Evolutionary conservation across 2,329 filamentous ascomycete species (phyloP).

Genomic region (Cladophialophora yegresii): DNA sequence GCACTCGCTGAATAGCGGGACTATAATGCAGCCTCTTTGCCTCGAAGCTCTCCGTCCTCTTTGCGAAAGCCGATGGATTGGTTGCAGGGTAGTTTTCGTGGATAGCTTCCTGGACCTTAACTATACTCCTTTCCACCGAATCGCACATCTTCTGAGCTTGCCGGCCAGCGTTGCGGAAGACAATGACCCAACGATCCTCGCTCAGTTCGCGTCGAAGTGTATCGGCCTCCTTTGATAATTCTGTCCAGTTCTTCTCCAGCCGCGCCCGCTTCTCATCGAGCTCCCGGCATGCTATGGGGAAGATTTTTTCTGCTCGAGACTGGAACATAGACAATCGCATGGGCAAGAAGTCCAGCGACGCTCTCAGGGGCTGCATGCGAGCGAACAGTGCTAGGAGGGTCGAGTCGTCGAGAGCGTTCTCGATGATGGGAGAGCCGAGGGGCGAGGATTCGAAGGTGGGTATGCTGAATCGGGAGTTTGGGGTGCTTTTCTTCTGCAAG

Average conservation of each 20-base stretch:
- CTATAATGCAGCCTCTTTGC: conserved; percentile 94
- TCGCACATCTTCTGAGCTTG: conserved; percentile 97
- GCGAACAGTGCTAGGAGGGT: conserved; percentile 88
- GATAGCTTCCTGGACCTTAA: conserved; percentile 77
- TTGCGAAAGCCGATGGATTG: conserved; percentile 68
- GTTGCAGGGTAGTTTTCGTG: conserved; percentile 73
- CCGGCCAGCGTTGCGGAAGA: conserved; percentile 87
- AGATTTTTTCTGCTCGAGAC: conserved; percentile 71
- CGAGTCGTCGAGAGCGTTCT: conserved; percentile 73
- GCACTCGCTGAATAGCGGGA: conserved; percentile 84
- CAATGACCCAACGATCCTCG: conserved; percentile 93
- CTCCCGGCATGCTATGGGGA: conserved; percentile 89
- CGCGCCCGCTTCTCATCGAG: conserved; percentile 72
- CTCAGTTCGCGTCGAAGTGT: conserved; percentile 84
- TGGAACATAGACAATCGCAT: conserved; percentile 92
- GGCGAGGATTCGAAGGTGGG: conserved; percentile 56
- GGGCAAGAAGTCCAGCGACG: conserved; percentile 90
- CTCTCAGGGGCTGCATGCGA: conserved; percentile 88
- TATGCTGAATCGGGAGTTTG: conserved; percentile 66
- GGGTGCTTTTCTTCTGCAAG: conserved; percentile 53
- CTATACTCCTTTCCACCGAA: conserved; percentile 83
- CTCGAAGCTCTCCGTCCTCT: conserved; percentile 90
- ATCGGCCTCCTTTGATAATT: conserved; percentile 86
- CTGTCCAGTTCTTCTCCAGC: conserved; percentile 83
- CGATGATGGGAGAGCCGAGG: conserved; percentile 46